Base-by-base conservation (phyloP, 306 rosid genomes). In the Sophora flavescens region DNA sequence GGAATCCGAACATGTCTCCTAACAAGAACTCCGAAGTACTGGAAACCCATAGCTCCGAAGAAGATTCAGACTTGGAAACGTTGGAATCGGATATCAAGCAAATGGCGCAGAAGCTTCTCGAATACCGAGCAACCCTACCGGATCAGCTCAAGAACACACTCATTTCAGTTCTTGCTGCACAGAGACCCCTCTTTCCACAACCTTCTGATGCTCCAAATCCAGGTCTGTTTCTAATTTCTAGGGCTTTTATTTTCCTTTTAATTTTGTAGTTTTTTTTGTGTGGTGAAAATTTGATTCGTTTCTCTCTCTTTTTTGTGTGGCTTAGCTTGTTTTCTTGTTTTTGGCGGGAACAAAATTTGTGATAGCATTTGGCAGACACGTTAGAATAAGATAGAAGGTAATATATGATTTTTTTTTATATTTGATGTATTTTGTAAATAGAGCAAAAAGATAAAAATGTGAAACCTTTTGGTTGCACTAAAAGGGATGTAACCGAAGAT, bases 51-150 rank as follows among this genome's bases (percentile, higher is more conserved):
- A 78, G 78, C 48, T 75, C 87, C 64, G 83, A 80, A 72, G 70
- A 26, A 54, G 83, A 80, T 68, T 45, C 77, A 14, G 91, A 85
- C 54, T 32, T 85, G 73, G 91, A 84, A 72, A 69, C 26, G 45
- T 70, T 93, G 79, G 96, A 90, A 78, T 58, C 66, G 26, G 89
- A 92, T 39, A 85, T 92, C 14, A 67, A 80, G 38, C 82, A 79
- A 80, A 86, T 89, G 90, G 87, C 96, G 14, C 81, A 86, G 8
- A 90, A 79, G 84, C 79, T 95, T 81, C 81, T 78, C 8, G 88
- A 86, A 5, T 82, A 76, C 82, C 85, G 98, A 30, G n/a, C 83
- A 18, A 83, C 84, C 75, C 76, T 95, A 4, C 88, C 91, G n/a
- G 88, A 86, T 38, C 91, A 89, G 78, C 83, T 95, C 66, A 89